These are phyloP conservation scores for Rutstroemia sp. DNA, from an alignment of 2,329 filamentous ascomycete genomes.

Conservation along the genomic window DNA sequence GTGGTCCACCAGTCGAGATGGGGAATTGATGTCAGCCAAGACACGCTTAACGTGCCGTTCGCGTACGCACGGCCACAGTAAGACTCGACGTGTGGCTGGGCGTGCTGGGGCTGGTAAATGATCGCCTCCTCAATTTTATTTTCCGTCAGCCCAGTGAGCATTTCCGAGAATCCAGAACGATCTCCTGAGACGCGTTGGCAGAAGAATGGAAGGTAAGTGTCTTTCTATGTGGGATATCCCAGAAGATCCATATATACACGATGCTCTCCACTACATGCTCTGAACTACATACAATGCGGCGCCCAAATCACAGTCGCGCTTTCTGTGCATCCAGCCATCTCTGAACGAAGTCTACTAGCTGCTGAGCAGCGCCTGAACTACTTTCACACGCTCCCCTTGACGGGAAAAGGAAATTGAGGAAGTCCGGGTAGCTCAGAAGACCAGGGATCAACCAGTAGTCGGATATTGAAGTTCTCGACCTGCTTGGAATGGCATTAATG, in stretches of 20 bases:
- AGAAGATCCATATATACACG: not conserved
- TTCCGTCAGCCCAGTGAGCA: too few relatives aligned
- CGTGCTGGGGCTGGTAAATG: too few relatives aligned
- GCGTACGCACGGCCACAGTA: too few relatives aligned
- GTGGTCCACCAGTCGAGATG: too few relatives aligned
- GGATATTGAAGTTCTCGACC: not conserved
- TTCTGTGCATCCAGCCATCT: constrained; percentile 4
- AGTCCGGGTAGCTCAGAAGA: not conserved
- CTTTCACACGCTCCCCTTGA: not conserved
- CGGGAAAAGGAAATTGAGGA: not conserved
- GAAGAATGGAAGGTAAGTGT: too few relatives aligned
- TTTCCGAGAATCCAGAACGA: too few relatives aligned
- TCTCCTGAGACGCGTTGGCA: too few relatives aligned
- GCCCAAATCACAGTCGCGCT: not conserved
- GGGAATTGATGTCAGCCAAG: constrained; percentile 7
- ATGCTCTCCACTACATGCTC: too few relatives aligned
- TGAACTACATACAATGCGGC: too few relatives aligned
- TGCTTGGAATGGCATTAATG: not conserved
- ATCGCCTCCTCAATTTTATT: too few relatives aligned
- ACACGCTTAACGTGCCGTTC: not conserved
- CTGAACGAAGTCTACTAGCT: not conserved
- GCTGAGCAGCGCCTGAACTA: not conserved
- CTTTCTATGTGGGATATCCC: too few relatives aligned
- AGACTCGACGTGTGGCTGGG: too few relatives aligned
- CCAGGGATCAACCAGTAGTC: not conserved